Percentiles rank a stretch among this genome's conserved stretches.
phyloP scores from a whole-genome alignment of 495 filamentous ascomycete species.

The Aspergillus hancockii region DNA sequence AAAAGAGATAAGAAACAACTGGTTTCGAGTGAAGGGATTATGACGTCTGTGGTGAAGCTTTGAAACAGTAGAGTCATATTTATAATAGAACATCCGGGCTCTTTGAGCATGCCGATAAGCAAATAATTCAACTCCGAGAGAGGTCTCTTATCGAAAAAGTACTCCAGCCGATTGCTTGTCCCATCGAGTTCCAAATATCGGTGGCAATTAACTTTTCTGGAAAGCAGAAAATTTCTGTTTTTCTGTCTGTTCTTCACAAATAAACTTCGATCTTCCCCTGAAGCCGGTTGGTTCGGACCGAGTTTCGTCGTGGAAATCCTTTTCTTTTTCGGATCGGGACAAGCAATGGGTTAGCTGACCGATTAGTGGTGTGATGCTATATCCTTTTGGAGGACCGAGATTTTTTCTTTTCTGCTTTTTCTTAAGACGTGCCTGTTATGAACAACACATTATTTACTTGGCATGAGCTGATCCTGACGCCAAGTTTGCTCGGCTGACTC shows the following conservation, averaged over 20 bases:
- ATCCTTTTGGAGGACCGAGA: neutral
- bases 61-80: too few relatives aligned
- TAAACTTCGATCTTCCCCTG: constrained; percentile 8
- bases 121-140: too few relatives aligned
- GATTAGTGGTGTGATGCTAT: constrained; percentile 11
- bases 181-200: neutral
- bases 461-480: constrained; percentile 9
- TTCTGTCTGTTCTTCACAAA: neutral
- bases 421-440: neutral
- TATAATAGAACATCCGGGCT: too few relatives aligned
- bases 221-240: neutral
- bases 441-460: constrained; percentile 8
- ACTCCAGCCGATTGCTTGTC: neutral
- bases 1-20: constrained; percentile 1
- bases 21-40: too few relatives aligned
- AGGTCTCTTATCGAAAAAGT: too few relatives aligned
- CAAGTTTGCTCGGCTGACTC: constrained; percentile 2
- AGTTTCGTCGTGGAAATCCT: neutral
- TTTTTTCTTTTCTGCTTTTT: constrained; percentile 2
- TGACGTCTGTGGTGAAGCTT: too few relatives aligned
- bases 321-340: constrained; percentile 3
- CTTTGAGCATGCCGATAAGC: too few relatives aligned
- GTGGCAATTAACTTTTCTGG: neutral
- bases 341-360: neutral
- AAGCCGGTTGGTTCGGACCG: constrained; percentile 5